Evolutionary conservation across 1,139 yeast species (phyloP).

Genomic region (Geotrichum carabidarum): DNA sequence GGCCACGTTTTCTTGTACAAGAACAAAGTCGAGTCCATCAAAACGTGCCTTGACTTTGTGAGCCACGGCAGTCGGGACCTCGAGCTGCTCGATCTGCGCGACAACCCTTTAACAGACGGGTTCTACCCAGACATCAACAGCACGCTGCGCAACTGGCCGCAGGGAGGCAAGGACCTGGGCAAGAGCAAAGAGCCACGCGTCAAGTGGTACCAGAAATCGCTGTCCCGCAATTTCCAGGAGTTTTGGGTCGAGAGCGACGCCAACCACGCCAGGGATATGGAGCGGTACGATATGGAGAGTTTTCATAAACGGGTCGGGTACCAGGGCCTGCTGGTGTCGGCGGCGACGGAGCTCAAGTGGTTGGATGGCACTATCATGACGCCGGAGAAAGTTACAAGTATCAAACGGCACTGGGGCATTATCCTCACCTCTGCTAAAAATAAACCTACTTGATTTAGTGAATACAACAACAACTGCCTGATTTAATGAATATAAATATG

Average conservation of each 20-base stretch:
- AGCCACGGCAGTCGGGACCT: constrained; percentile 24
- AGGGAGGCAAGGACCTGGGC: constrained; percentile 1
- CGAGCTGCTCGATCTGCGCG: constrained; percentile 33
- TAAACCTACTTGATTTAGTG: neutral
- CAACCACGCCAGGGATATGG: neutral
- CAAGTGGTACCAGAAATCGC: neutral
- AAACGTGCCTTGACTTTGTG: constrained; percentile 27
- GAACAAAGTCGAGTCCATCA: constrained; percentile 29
- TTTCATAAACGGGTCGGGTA: constrained; percentile 7
- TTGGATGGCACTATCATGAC: constrained; percentile 13
- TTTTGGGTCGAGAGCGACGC: constrained; percentile 1
- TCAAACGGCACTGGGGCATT: constrained; percentile 1
- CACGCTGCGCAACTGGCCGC: constrained; percentile 1
- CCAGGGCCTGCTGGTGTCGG: constrained; percentile 11
- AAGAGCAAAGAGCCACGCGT: neutral
- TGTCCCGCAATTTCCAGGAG: neutral
- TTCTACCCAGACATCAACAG: constrained; percentile 29
- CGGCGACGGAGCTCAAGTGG: constrained; percentile 10
- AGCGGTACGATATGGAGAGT: neutral
- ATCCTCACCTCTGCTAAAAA: neutral
- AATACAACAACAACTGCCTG: neutral
- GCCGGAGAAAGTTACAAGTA: neutral
- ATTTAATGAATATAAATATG: neutral
- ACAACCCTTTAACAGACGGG: constrained; percentile 32
- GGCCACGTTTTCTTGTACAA: constrained; percentile 31